phyloP scores from a whole-genome alignment of 108 stramenopile genomes.

The Nannochloropsis gaditana region DNA sequence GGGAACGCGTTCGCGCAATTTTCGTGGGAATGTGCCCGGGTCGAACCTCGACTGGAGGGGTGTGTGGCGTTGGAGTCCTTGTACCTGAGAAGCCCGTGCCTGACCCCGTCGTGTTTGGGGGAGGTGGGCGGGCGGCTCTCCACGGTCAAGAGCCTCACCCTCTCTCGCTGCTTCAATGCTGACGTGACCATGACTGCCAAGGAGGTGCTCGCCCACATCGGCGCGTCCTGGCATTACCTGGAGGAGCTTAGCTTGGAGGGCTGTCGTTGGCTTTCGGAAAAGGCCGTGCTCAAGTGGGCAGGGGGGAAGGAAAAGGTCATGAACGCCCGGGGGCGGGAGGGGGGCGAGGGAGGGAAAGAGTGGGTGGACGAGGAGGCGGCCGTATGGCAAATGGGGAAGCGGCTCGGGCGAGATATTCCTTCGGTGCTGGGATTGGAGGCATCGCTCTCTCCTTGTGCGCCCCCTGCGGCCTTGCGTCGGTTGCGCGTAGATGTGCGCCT shows the following conservation, averaged over 20 bases:
- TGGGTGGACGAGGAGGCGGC: too few species aligned
- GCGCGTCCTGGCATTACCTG: not conserved
- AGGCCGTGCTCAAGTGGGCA: not conserved
- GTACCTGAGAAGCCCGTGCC: not conserved
- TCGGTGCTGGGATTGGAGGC: not conserved
- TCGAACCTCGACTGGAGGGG: not conserved
- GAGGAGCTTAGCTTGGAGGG: not conserved
- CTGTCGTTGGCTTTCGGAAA: not conserved
- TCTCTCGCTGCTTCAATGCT: not conserved
- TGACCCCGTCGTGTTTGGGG: not conserved
- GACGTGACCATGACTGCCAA: not conserved
- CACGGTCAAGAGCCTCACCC: not conserved
- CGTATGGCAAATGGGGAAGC: too few species aligned
- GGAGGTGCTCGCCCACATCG: not conserved
- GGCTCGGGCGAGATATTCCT: not conserved
- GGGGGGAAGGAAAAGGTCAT: too few species aligned
- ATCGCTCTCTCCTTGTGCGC: not conserved
- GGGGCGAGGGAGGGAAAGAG: too few species aligned
- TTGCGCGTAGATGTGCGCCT: not conserved
- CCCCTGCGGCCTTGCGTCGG: not conserved
- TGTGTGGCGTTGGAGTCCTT: not conserved
- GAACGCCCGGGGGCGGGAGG: too few species aligned
- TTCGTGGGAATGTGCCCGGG: not conserved
- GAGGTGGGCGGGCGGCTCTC: not conserved
- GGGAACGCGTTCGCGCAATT: not conserved